Evolutionary conservation across 495 filamentous ascomycete species (phyloP).

Genomic region (Entonaema liquescens): DNA sequence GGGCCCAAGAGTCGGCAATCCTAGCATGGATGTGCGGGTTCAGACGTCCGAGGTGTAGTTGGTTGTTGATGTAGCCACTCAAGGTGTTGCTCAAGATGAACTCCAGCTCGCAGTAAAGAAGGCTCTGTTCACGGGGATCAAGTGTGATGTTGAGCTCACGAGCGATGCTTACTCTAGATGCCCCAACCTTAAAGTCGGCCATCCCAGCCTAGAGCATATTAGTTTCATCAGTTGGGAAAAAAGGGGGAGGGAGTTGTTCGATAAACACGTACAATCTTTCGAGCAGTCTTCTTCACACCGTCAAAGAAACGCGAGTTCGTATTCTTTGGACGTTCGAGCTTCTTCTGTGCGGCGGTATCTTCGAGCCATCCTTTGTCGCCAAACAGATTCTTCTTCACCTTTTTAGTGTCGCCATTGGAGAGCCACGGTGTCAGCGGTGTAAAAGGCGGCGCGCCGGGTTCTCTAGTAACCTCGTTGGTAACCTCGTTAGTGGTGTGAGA

Average conservation of each 20-base stretch:
- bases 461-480: not conserved
- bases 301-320: conserved; percentile 44
- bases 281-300: conserved; percentile 53
- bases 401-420: conserved; percentile 15
- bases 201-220: conserved; percentile 40
- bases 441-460: conserved; percentile 22
- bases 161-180: conserved; percentile 18
- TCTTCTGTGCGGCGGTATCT: conserved; percentile 45
- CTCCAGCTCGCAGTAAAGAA: conserved; percentile 58
- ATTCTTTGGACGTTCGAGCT: conserved; percentile 36
- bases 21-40: conserved; percentile 46
- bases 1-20: conserved; percentile 51
- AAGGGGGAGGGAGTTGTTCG: not conserved
- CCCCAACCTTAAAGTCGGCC: conserved; percentile 37
- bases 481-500: not conserved
- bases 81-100: conserved; percentile 48
- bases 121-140: conserved; percentile 54
- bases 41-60: conserved; percentile 52
- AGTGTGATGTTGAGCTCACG: conserved; percentile 49
- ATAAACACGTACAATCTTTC: conserved; percentile 50
- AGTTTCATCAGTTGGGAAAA: conserved; percentile 11
- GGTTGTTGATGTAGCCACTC: conserved; percentile 50
- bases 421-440: conserved; percentile 42
- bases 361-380: conserved; percentile 60
- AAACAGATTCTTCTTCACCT: conserved; percentile 50